Evolutionary conservation across 1,284 basidiomycete species (phyloP).

Genomic region (Ganoderma sinense): DNA sequence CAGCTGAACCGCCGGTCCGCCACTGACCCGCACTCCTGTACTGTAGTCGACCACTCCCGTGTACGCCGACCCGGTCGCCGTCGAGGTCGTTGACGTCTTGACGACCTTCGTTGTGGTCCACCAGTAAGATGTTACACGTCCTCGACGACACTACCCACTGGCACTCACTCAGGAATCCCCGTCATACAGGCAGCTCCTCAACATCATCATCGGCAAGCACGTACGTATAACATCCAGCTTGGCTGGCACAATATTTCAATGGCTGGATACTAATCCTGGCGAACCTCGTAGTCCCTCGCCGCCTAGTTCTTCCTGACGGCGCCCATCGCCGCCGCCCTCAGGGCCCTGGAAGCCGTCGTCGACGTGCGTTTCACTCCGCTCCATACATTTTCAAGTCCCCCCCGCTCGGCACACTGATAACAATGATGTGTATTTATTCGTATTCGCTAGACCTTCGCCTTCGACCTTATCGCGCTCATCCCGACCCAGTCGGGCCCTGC

Average conservation of each 20-base stretch:
- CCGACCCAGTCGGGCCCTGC: slow-evolving; percentile 5
- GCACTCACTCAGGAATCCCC: not conserved
- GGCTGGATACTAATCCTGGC: not conserved
- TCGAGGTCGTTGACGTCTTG: slow-evolving; percentile 12
- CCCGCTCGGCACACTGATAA: not conserved
- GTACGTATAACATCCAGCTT: not conserved
- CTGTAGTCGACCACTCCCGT: not conserved
- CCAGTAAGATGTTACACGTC: not conserved
- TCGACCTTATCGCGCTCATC: slow-evolving; percentile 6
- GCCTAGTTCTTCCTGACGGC: slow-evolving; percentile 18
- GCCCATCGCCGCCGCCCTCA: slow-evolving; percentile 13
- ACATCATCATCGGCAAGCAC: slow-evolving; percentile 14
- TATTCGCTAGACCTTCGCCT: slow-evolving; percentile 5
- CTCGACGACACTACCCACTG: no score
- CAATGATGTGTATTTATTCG: not conserved
- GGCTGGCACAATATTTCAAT: not conserved
- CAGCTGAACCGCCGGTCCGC: no score
- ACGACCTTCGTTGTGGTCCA: slow-evolving; percentile 18
- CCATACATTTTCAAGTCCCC: no score
- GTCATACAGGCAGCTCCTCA: slow-evolving; percentile 8
- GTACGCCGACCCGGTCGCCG: slow-evolving; percentile 6
- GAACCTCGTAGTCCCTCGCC: slow-evolving; percentile 6
- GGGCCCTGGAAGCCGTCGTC: slow-evolving; percentile 6
- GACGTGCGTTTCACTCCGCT: slow-evolving; percentile 7
- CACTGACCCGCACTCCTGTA: no score